These are phyloP conservation scores for Suhomyces xylopsoci DNA, from an alignment of 805 yeast genomes.

Conservation along the genomic window DNA sequence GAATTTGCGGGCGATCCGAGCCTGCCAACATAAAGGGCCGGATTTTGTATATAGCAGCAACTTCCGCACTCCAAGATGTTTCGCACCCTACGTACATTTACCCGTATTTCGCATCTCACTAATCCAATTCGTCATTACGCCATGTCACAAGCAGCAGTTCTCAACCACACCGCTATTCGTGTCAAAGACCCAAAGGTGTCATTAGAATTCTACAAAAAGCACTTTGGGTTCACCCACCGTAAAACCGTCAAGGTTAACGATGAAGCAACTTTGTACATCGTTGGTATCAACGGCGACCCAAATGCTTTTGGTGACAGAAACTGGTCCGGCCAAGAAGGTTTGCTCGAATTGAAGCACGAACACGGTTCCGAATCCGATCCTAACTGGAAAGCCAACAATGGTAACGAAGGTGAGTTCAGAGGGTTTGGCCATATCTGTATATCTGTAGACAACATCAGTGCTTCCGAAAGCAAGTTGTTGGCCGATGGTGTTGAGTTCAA, in stretches of 20 bases:
- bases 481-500: conserved; percentile 67
- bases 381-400: conserved; percentile 62
- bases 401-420: conserved; percentile 78
- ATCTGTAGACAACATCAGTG: conserved; percentile 75
- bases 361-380: conserved; percentile 66
- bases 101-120: background rate
- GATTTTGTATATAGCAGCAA: background rate
- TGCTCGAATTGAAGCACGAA: conserved; percentile 80
- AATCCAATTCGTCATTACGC: background rate
- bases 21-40: background rate
- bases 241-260: conserved; percentile 46
- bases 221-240: conserved; percentile 70
- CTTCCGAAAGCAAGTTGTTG: conserved; percentile 57
- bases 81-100: background rate
- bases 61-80: background rate
- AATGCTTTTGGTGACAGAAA: conserved; percentile 33
- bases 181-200: conserved; percentile 77
- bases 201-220: conserved; percentile 65
- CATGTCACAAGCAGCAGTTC: background rate
- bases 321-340: conserved; percentile 56
- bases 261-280: conserved; percentile 63
- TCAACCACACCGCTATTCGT: conserved; percentile 76
- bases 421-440: conserved; percentile 96
- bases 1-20: background rate
- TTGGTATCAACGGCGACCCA: conserved; percentile 47